Base-by-base conservation (phyloP, 257 asterid species). In the Mitragyna speciosa region DNA sequence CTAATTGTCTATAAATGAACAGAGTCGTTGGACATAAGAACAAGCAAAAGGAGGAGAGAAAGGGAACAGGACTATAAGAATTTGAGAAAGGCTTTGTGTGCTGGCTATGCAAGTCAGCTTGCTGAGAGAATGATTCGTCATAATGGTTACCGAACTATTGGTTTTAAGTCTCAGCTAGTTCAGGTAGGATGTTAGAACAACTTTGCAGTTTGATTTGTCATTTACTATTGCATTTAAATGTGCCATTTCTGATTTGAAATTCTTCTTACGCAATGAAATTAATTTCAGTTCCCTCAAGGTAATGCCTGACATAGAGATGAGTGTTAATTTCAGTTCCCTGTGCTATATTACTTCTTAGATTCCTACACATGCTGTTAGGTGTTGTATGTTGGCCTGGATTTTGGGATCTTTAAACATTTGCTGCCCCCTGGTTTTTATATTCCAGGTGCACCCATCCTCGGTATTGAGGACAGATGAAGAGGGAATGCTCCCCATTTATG, bases 61-160 rank as follows among this genome's bases (percentile, higher is more conserved):
- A 84, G 86, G 77, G 87, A 73, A 68, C 81, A 81, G 72, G 95
- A 94, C 52, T 96, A 91, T 80, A 87, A 85, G 85, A 86, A 83
- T 75, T 87, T 96, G 90, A 90, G 97, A 85, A 92, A 90, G 84
- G 92, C 99, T 75, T 88, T 96, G 70, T 96, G 96, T 84, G 83
- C 91, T 48, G 99, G 99, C 63, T 92, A 88, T 47, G 95, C 94
- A 78, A 92, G 90, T 86, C 98, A 96, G 89, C 96, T 94, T 76
- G 99, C 95, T 41, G 97, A 96, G 88, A 83, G 99, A 74, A 94
- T 91, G 98, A 82, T 92, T 66, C 98, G 92, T 54, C 99, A 96
- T 77, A 96, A 96, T 73, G 99, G 99, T 70, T 96, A 84, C 73
- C 91, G 93, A 71, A 89, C 98, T 64, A 84, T 93, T 76, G 97